These are phyloP conservation scores for Cladophialophora yegresii DNA, from an alignment of 2,329 filamentous ascomycete species.

Conservation along the genomic window DNA sequence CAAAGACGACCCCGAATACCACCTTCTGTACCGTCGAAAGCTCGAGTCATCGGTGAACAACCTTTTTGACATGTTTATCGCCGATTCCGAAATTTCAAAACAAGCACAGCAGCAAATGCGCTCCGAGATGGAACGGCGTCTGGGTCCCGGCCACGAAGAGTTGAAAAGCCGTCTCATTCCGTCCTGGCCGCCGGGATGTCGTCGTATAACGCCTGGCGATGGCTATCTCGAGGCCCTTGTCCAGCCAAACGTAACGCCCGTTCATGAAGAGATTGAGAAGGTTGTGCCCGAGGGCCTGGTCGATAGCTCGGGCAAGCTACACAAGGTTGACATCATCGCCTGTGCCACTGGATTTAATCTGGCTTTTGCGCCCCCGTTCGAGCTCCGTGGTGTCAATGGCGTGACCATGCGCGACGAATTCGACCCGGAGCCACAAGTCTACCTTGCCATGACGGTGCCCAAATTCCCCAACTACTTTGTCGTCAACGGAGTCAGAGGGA, in stretches of 20 bases:
- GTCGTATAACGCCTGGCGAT: slow-evolving; percentile 53
- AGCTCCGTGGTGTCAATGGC: slow-evolving; percentile 13
- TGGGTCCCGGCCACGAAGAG: slow-evolving; percentile 47
- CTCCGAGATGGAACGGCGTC: slow-evolving; percentile 48
- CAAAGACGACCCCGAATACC: slow-evolving; percentile 46
- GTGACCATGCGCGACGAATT: slow-evolving; percentile 18
- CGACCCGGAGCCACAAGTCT: slow-evolving; percentile 16
- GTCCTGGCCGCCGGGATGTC: slow-evolving; percentile 44
- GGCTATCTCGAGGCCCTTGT: slow-evolving; percentile 55
- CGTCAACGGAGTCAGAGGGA: slow-evolving; percentile 20
- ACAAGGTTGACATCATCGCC: slow-evolving; percentile 46
- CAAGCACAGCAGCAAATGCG: slow-evolving; percentile 45
- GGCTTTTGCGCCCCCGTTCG: slow-evolving; percentile 21
- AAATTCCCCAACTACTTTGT: slow-evolving; percentile 32
- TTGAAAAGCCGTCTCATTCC: slow-evolving; percentile 44
- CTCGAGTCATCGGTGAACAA: slow-evolving; percentile 50
- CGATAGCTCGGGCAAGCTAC: slow-evolving; percentile 42
- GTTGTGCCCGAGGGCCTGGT: slow-evolving; percentile 47
- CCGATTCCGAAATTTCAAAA: slow-evolving; percentile 47
- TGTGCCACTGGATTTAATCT: slow-evolving; percentile 50
- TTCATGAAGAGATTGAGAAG: slow-evolving; percentile 44
- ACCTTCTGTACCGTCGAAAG: slow-evolving; percentile 48
- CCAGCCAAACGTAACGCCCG: slow-evolving; percentile 32
- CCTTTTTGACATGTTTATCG: slow-evolving; percentile 48
- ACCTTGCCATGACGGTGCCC: slow-evolving; percentile 20